phyloP scores from a whole-genome alignment of 768 basidiomycete species.

The Mycena amicta region DNA sequence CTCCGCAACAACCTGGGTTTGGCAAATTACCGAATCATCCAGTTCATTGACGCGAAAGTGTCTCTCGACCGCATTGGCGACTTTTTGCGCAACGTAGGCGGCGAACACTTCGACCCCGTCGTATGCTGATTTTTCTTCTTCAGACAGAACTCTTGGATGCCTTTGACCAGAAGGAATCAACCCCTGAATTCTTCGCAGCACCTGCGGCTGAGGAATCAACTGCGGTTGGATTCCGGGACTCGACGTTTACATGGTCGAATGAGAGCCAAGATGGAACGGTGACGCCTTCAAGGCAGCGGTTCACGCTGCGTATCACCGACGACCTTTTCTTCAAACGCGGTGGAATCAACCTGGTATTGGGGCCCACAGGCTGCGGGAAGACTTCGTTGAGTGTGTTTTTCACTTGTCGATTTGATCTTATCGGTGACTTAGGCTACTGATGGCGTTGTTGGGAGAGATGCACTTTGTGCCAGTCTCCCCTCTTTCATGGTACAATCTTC shows the following conservation, averaged over 20 bases:
- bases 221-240: conserved; percentile 55
- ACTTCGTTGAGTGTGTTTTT: conserved; percentile 50
- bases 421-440: not conserved
- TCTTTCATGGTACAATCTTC: conserved; percentile 70
- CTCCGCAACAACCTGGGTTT: conserved; percentile 55
- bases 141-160: conserved; percentile 23
- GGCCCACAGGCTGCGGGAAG: conserved; percentile 46
- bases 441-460: conserved; percentile 53
- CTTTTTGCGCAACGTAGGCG: conserved; percentile 42
- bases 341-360: conserved; percentile 52
- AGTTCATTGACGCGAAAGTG: conserved; percentile 51
- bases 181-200: conserved; percentile 38
- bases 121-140: not conserved
- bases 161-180: conserved; percentile 37
- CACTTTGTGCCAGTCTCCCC: conserved; percentile 56
- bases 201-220: conserved; percentile 5
- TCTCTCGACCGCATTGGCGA: conserved; percentile 59
- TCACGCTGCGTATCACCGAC: conserved; percentile 51
- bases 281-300: conserved; percentile 49
- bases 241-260: conserved; percentile 59
- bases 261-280: conserved; percentile 23
- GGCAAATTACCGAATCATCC: conserved; percentile 33
- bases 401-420: conserved; percentile 4
- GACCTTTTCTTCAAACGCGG: conserved; percentile 58
- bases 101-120: not conserved